Evolutionary conservation across 1,284 basidiomycete genomes (phyloP), one percentile per base, ranked within the genome.

Genomic region (Testicularia cyperi): DNA sequence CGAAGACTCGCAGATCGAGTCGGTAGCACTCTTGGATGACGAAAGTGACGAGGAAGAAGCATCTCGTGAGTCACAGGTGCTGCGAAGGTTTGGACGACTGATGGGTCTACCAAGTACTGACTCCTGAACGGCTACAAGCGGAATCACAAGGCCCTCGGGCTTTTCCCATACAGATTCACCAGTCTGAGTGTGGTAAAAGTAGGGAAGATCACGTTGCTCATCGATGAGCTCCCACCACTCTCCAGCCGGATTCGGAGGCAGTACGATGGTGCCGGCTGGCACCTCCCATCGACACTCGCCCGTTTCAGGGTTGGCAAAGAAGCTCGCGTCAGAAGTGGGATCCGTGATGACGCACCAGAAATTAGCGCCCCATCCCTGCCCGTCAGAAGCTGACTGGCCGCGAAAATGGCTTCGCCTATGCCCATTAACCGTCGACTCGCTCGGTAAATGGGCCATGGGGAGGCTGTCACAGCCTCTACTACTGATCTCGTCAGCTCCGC

Each of bases 141-240:
- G 92, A 57, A 96, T 92, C 24, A 96, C 86, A 74, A 94, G 90
- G 14, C 84, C 87, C 10, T 80, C 78, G 5, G 92, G 92, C 21
- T 87, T 83, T 44, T 88, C 87, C 92, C 92, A 96, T 25, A 88
- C 86, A 3, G 90, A 92, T 67, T 88, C 86, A 4, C 85, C 85
- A 1, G 88, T 86, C 74, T 88, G 85, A 1, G 91, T 95, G 70
- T 89, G 90, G 78, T 92, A 92, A 78, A 91, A 96, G 77, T 96
- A 96, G 12, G 88, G 85, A 46, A 91, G 80, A 26, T 86, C 86
- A 28, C 86, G 81, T 23, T 84, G 82, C 26, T 88, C 85, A 77
- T 94, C 91, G 31, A 82, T 81, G 58, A 95, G 82, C 77, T 95
- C 90, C 90, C 91, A 94, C 91, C 91, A 96, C 75, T 94, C 90